Percentiles rank a stretch among this genome's conserved stretches.
phyloP scores from a whole-genome alignment of 495 filamentous ascomycete species.

The Physcia stellaris region DNA sequence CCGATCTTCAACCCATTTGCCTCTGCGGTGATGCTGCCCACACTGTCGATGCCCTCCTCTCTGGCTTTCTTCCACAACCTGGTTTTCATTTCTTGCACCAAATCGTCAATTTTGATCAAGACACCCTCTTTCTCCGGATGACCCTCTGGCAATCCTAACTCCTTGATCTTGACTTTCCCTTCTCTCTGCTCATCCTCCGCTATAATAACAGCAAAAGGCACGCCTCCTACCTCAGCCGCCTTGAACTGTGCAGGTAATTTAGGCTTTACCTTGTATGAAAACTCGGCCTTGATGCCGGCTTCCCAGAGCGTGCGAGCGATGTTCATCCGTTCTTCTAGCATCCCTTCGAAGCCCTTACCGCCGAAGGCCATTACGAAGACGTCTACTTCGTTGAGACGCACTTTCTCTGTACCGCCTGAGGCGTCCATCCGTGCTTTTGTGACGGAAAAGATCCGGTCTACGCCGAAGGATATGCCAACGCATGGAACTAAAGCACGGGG shows the following conservation, averaged over 20 bases:
- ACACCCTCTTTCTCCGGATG: slow-evolving; percentile 82
- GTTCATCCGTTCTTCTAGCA: slow-evolving; percentile 68
- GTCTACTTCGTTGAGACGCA: slow-evolving; percentile 65
- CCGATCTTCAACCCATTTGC: slow-evolving; percentile 1
- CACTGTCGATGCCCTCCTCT: background rate
- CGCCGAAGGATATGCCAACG: slow-evolving; percentile 87
- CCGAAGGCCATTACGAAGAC: slow-evolving; percentile 90
- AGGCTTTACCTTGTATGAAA: slow-evolving; percentile 66
- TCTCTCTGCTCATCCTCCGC: slow-evolving; percentile 66
- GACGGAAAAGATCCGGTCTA: slow-evolving; percentile 90
- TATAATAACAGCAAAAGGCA: slow-evolving; percentile 65
- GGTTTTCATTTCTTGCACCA: slow-evolving; percentile 47
- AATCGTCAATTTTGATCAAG: slow-evolving; percentile 43
- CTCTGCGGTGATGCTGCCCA: background rate
- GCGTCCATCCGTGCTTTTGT: slow-evolving; percentile 61
- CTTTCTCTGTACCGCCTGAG: slow-evolving; percentile 32
- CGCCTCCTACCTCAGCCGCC: slow-evolving; percentile 53
- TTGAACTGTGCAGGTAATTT: slow-evolving; percentile 70
- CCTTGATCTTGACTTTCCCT: slow-evolving; percentile 72
- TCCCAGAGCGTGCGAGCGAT: slow-evolving; percentile 62
- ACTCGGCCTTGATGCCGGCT: slow-evolving; percentile 72
- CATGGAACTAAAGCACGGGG: slow-evolving; percentile 78
- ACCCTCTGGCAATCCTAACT: slow-evolving; percentile 62
- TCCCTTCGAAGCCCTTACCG: slow-evolving; percentile 70
- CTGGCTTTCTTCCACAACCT: slow-evolving; percentile 21